phyloP scores from a whole-genome alignment of 2,329 filamentous ascomycete genomes.

The Claviceps africana region DNA sequence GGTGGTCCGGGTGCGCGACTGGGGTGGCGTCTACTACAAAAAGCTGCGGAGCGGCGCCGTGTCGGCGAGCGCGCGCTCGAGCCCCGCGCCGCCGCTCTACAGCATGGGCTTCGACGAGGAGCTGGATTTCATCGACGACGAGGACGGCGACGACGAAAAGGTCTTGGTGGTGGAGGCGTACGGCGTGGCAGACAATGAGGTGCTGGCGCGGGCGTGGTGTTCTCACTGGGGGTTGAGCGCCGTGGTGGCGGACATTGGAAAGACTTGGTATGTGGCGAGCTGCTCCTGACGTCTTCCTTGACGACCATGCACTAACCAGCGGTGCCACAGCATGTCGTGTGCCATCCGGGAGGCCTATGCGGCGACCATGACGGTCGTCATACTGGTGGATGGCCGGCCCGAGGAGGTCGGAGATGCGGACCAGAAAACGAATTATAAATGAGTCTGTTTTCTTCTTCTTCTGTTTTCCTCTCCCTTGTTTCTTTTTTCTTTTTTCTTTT shows the following conservation, averaged over 20 bases:
- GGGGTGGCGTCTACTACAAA: conserved; percentile 36
- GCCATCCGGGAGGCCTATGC: conserved; percentile 65
- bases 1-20: conserved; percentile 51
- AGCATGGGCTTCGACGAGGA: conserved; percentile 9
- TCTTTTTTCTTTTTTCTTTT: not conserved
- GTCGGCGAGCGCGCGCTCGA: conserved; percentile 20
- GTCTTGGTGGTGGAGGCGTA: conserved; percentile 61
- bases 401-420: conserved; percentile 29
- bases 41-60: conserved; percentile 8
- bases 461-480: no score
- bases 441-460: no score
- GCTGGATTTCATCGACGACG: conserved; percentile 10
- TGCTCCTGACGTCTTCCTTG: not conserved
- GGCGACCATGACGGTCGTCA: conserved; percentile 57
- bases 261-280: conserved; percentile 42
- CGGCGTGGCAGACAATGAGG: conserved; percentile 61
- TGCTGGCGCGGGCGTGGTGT: conserved; percentile 64
- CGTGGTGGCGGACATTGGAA: conserved; percentile 52
- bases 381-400: conserved; percentile 43
- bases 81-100: conserved; percentile 16
- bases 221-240: conserved; percentile 61
- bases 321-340: conserved; percentile 48
- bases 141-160: conserved; percentile 43
- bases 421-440: not conserved
- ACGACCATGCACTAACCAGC: conserved; percentile 2